Evolutionary conservation across 345 rosid genomes (phyloP), one percentile per base, ranked within the genome.

Genomic region (Citrus cavaleriei): DNA sequence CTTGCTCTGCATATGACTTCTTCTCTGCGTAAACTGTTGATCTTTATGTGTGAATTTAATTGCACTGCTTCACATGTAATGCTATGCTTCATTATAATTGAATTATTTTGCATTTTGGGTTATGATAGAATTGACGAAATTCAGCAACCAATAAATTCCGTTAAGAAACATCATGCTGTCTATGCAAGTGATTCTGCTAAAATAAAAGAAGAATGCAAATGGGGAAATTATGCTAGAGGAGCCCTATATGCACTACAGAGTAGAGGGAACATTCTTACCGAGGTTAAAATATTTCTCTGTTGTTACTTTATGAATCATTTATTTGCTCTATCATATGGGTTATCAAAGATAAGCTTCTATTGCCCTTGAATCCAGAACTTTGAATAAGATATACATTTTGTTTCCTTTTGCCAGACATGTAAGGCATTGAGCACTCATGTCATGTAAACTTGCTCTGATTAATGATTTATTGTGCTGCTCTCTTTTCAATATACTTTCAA

Each of bases 141-240:
- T 79, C 94, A 87, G 83, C 86, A 65, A 27, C 90, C 95, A 76
- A 79, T 73, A 67, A 78, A 67, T 78, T 28, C 75, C 25, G 67
- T 80, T 59, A 82, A 81, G 57, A 85, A 82, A 78, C 84, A 78
- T 62, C 78, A 79, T 40, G 79, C 73, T 68, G 76, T 64, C 61
- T 75, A 78, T 67, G 78, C 77, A 74, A 86, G 78, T 82, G 64
- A 79, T 79, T 71, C 85, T 69, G 78, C 79, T 16, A 73, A 81
- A 68, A 58, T 74, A 24, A 70, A 77, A 78, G 93, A 89, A 79
- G 87, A 87, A 67, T 78, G 86, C 80, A 46, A 77, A 35, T 95
- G 99, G 99, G 99, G 98, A 69, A 83, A 86, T 84, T 95, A 93
- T 84, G 97, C 96, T 19, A 90, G 94, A 85, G 98, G 98, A 80